These are phyloP conservation scores for Cercospora canescens DNA, from an alignment of 2,329 filamentous ascomycete genomes.

Conservation along the genomic window DNA sequence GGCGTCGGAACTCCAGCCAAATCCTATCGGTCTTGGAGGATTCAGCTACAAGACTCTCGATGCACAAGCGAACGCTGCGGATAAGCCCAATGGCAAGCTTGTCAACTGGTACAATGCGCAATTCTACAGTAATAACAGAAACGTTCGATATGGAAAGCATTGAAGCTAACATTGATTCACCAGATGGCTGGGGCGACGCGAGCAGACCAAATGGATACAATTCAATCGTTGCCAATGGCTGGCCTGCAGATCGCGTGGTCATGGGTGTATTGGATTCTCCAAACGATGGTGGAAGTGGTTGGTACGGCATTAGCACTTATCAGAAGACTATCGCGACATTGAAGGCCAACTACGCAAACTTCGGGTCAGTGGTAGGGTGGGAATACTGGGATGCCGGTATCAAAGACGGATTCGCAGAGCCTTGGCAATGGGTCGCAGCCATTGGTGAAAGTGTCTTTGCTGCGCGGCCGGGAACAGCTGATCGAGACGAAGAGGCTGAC, in stretches of 20 bases:
- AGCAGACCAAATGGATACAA: slow-evolving; percentile 29
- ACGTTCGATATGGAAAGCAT: too few relatives aligned
- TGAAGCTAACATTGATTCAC: not conserved
- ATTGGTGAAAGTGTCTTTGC: slow-evolving; percentile 23
- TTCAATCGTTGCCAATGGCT: slow-evolving; percentile 28
- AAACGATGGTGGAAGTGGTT: slow-evolving; percentile 31
- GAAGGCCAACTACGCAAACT: slow-evolving; percentile 25
- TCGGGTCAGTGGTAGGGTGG: slow-evolving; percentile 32
- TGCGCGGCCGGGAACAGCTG: not conserved
- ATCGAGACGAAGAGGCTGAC: slow-evolving; percentile 7
- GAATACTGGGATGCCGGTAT: slow-evolving; percentile 33
- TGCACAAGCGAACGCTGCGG: slow-evolving; percentile 21
- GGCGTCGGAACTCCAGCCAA: slow-evolving; percentile 27
- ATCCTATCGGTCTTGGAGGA: slow-evolving; percentile 24
- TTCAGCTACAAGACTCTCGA: slow-evolving; percentile 29
- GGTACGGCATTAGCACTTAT: slow-evolving; percentile 23
- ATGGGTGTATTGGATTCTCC: slow-evolving; percentile 30
- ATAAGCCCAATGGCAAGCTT: slow-evolving; percentile 30
- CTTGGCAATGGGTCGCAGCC: slow-evolving; percentile 25
- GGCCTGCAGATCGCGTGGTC: slow-evolving; percentile 25
- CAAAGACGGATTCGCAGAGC: slow-evolving; percentile 15
- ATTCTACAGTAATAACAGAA: slow-evolving; percentile 25
- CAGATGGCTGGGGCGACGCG: slow-evolving; percentile 32
- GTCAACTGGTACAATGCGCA: slow-evolving; percentile 35
- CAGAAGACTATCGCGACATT: slow-evolving; percentile 25